Evolutionary conservation across 1,284 basidiomycete species (phyloP).

Genomic region (Irpex sp.): DNA sequence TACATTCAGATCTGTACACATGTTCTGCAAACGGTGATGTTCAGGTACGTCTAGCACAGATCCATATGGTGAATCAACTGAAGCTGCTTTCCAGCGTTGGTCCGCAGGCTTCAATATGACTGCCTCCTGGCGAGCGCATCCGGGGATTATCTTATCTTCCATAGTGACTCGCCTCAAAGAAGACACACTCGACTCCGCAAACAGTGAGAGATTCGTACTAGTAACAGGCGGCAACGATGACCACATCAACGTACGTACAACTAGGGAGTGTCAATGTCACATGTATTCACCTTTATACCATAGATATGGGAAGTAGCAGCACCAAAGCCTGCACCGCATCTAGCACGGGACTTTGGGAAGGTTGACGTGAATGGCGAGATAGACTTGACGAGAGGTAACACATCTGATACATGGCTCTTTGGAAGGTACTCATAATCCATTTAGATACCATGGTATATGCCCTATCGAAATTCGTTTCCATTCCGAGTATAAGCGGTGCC

Average conservation of each 20-base stretch:
- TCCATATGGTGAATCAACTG: neutral
- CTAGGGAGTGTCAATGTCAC: neutral
- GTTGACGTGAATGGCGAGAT: constrained; percentile 4
- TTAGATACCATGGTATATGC: constrained; percentile 65
- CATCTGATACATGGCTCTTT: neutral
- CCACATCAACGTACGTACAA: constrained; percentile 60
- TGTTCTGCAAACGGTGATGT: constrained; percentile 81
- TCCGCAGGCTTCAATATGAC: constrained; percentile 81
- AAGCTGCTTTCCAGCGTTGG: constrained; percentile 49
- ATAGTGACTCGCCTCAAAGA: constrained; percentile 37
- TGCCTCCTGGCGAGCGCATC: constrained; percentile 75
- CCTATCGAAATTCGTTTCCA: constrained; percentile 82
- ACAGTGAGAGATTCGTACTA: constrained; percentile 37
- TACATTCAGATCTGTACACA: constrained; percentile 76
- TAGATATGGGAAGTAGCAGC: constrained; percentile 54
- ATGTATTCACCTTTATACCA: neutral
- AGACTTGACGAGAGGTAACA: constrained; percentile 18
- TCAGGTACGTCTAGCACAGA: constrained; percentile 38
- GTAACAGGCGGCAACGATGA: constrained; percentile 85
- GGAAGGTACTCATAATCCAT: no score
- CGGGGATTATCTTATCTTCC: constrained; percentile 78
- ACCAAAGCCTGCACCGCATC: constrained; percentile 22
- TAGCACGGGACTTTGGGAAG: constrained; percentile 8
- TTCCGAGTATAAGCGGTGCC: constrained; percentile 77
- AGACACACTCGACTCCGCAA: neutral